A percentile compares a stretch with the other conserved stretches of the same genome.
phyloP scores from a whole-genome alignment of 2,329 filamentous ascomycete species.

The Sclerotinia borealis region DNA sequence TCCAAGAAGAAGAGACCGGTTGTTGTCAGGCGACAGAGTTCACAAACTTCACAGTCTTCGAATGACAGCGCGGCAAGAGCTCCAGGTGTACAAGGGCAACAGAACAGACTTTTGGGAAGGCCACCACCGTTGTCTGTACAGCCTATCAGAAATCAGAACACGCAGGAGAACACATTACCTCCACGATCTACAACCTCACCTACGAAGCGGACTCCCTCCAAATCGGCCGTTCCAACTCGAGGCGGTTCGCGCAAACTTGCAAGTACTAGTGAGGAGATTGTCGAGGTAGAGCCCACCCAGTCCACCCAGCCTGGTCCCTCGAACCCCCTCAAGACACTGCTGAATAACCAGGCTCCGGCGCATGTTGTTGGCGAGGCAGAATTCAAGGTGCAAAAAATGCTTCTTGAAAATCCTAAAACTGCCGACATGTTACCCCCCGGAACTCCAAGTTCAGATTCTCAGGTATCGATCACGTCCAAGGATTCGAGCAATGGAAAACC shows the following conservation, averaged over 20 bases:
- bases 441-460: constrained; percentile 5
- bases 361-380: background rate
- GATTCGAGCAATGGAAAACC: background rate
- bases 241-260: constrained; percentile 6
- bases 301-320: background rate
- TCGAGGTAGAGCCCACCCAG: background rate
- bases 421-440: background rate
- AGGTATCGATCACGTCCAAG: constrained; percentile 10
- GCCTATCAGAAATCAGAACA: background rate
- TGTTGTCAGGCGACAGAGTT: constrained; percentile 42
- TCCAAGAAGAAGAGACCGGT: constrained; percentile 42
- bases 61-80: constrained; percentile 18
- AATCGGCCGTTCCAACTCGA: background rate
- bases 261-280: constrained; percentile 8
- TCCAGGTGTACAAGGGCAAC: background rate
- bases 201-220: background rate
- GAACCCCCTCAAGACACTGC: background rate
- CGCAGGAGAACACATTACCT: background rate
- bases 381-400: constrained; percentile 7
- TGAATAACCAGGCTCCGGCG: background rate
- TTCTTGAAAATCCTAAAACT: constrained; percentile 9
- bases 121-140: background rate
- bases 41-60: constrained; percentile 42
- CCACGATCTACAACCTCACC: constrained; percentile 7
- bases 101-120: background rate